Evolutionary conservation across 331 rosid genomes (phyloP).

Genomic region (Rosa hybrid): DNA sequence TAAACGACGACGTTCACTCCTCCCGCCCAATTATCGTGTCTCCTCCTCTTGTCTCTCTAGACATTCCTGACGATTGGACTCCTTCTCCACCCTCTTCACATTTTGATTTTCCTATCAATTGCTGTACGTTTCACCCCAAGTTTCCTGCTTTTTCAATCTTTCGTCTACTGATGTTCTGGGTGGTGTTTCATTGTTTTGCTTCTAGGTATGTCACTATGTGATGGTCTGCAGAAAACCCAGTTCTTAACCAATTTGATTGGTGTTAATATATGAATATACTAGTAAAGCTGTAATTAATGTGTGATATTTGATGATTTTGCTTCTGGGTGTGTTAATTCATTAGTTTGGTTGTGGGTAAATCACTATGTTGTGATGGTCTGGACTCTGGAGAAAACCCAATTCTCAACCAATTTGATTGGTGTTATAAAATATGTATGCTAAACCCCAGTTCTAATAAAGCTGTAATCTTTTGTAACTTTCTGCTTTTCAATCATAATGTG

Average conservation of each 20-base stretch:
- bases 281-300: background rate
- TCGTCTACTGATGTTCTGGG: background rate
- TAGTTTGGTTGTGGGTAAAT: background rate
- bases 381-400: background rate
- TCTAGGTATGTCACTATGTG: background rate
- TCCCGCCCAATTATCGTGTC: conserved; percentile 39
- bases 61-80: conserved; percentile 49
- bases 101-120: conserved; percentile 4
- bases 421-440: background rate
- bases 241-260: background rate
- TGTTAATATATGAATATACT: background rate
- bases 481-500: background rate
- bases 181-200: background rate
- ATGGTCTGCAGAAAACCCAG: conserved; percentile 10
- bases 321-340: background rate
- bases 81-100: conserved; percentile 8
- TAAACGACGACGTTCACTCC: conserved; percentile 19
- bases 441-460: background rate
- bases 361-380: background rate
- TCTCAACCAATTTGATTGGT: background rate
- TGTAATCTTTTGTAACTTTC: background rate
- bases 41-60: conserved; percentile 47
- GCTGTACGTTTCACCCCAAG: conserved; percentile 22
- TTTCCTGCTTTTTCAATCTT: background rate
- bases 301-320: background rate